Base-by-base conservation (phyloP, 2,329 filamentous ascomycete genomes). In the Fusarium decemcellulare region DNA sequence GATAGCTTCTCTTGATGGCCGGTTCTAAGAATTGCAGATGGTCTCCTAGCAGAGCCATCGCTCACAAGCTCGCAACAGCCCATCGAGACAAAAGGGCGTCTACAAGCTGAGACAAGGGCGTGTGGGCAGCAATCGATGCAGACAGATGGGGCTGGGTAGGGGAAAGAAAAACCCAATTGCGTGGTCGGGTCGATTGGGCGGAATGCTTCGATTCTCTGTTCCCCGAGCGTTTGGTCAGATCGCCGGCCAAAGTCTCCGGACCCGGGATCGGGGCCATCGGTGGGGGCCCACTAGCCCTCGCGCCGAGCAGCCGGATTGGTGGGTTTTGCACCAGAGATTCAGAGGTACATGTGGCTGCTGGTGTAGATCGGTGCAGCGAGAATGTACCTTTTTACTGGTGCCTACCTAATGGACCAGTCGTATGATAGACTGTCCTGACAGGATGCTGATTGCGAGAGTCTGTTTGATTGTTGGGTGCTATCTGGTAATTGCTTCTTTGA, bases 181-280 rank as follows among this genome's bases (percentile, higher is more conserved):
- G 18, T 29, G 14, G 55, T 56, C 44, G 61, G 14, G 55, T 56
- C 44, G 61, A 55, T 68, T 69, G 61, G 61, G 44, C 42, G 40
- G 43, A 51, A 16, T 16, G 11, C 16, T 57, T 64, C 66, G 67
- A 70, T 73, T 60, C 48, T 39, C 65, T 44, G 46, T 39, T 48
- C 63, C 55, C 59, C 43, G 54, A 55, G 40, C 47, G 51, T 53
- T 64, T 68, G 59, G 52, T 64, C 50, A 70, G 72, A 74, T 74
- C 72, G 72, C 61, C 66, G 67, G 61, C 53, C 42, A 59, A 18
- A 60, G 29, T 48, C 65, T 59, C 64, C 55, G 59, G 61, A 53
- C 65, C 58, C 63, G 54, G 68, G 70, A 74, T 74, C 72, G 72
- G 63, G 55, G 53, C 36, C 59, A 68, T 72, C 61, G 61, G 60